These are phyloP conservation scores for Heliamphora exappendiculata DNA, from an alignment of 148 eudicot species.

Conservation along the genomic window DNA sequence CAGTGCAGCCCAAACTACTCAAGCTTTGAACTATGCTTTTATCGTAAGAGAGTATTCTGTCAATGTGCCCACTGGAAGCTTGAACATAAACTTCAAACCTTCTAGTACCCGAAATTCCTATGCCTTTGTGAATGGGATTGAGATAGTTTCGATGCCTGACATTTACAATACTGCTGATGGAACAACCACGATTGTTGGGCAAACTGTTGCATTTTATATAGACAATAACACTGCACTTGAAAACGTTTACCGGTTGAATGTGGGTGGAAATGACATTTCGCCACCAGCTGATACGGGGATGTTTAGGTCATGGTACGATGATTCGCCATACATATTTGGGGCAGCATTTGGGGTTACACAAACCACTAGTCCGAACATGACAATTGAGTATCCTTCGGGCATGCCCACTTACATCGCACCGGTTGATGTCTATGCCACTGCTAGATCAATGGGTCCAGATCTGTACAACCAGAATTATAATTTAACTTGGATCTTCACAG, in stretches of 20 bases:
- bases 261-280: slow-evolving; percentile 78
- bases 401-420: slow-evolving; percentile 69
- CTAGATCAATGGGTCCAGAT: slow-evolving; percentile 67
- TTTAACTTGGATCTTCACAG: slow-evolving; percentile 65
- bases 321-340: slow-evolving; percentile 51
- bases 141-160: slow-evolving; percentile 74
- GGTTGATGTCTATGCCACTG: slow-evolving; percentile 57
- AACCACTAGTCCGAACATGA: slow-evolving; percentile 32
- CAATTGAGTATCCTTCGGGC: slow-evolving; percentile 28
- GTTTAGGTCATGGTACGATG: slow-evolving; percentile 72
- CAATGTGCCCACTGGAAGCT: slow-evolving; percentile 35
- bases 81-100: slow-evolving; percentile 67
- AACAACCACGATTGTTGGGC: slow-evolving; percentile 37
- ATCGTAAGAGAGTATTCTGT: slow-evolving; percentile 61
- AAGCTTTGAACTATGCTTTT: slow-evolving; percentile 59
- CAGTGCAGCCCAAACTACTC: slow-evolving; percentile 62
- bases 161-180: slow-evolving; percentile 39
- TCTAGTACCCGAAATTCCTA: slow-evolving; percentile 46
- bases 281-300: slow-evolving; percentile 72
- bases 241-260: slow-evolving; percentile 64
- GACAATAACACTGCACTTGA: slow-evolving; percentile 73
- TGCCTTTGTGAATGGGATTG: slow-evolving; percentile 90
- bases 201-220: slow-evolving; percentile 20
- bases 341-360: slow-evolving; percentile 55
- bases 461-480: slow-evolving; percentile 44